Conservation (phyloP, 2,329 filamentous ascomycete genomes). For the Stachybotrys elegans region DNA sequence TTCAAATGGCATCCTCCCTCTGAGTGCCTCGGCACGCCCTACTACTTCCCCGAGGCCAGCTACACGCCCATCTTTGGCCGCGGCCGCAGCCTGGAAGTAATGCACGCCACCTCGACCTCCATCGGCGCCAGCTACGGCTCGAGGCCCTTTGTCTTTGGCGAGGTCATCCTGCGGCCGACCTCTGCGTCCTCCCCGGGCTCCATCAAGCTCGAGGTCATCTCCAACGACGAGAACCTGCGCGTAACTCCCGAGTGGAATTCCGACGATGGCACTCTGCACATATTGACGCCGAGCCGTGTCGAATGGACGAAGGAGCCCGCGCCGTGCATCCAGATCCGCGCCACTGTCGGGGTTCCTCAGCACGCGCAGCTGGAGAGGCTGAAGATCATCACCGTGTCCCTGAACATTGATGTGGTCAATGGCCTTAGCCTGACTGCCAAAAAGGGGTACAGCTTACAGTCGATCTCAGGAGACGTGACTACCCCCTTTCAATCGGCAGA, state of each 20-base stretch:
- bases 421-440: slow-evolving; percentile 31
- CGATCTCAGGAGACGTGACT: slow-evolving; percentile 32
- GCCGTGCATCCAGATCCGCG: slow-evolving; percentile 44
- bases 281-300: slow-evolving; percentile 33
- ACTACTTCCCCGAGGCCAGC: slow-evolving; percentile 11
- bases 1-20: slow-evolving; percentile 20
- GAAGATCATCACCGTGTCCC: slow-evolving; percentile 28
- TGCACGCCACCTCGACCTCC: slow-evolving; percentile 27
- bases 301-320: slow-evolving; percentile 17
- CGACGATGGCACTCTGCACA: slow-evolving; percentile 28
- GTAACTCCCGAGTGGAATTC: slow-evolving; percentile 27
- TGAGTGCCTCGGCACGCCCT: slow-evolving; percentile 19
- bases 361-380: slow-evolving; percentile 32
- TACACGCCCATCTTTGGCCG: slow-evolving; percentile 27
- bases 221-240: slow-evolving; percentile 37
- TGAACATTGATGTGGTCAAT: slow-evolving; percentile 34
- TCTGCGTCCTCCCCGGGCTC: slow-evolving; percentile 26
- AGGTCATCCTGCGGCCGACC: slow-evolving; percentile 37
- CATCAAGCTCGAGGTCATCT: slow-evolving; percentile 38
- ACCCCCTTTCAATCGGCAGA: slow-evolving; percentile 23
- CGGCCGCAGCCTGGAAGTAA: slow-evolving; percentile 31
- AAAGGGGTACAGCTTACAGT: slow-evolving; percentile 24
- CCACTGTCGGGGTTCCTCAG: slow-evolving; percentile 42
- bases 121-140: slow-evolving; percentile 13
- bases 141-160: slow-evolving; percentile 36